Evolutionary conservation across 176 grass and related monocot genomes (phyloP), one percentile per base, ranked within the genome.

Genomic region (Musa troglodytarum): DNA sequence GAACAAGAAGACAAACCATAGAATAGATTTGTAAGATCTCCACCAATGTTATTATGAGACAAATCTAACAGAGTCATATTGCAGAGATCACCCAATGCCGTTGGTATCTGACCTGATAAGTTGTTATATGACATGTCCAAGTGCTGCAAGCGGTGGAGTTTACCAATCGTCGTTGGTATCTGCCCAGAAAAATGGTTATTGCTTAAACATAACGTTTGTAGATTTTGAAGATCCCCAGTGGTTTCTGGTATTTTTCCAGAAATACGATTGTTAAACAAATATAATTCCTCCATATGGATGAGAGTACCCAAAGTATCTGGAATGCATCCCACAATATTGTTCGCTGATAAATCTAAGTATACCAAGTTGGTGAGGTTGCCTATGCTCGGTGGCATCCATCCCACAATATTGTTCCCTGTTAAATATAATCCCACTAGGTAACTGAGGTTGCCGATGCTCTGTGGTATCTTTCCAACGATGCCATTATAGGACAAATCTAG

Each of bases 401-500:
- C 28, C 1, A 29, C 28, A 29, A 29, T 29, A 1, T 29, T 29
- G 28, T 29, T 29, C 1, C 2, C 1, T 29, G 28, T 2, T 2
- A 29, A 29, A 29, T 29, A 0, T 29, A 29, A 29, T 29, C 2
- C 28, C 28, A 29, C 1, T 29, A 29, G 28, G 28, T 29, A 2
- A 29, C 28, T 29, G 28, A 29, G 73, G 10, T 88, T 88, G 1
- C 86, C 75, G 2, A 88, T 29, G 19, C 73, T 75, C 55, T 58
- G 81, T 53, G 82, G 79, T 12, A 88, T 67, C 43, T 0, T 59
- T 20, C 82, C 82, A 53, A 0, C 0, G 17, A 79, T 19, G 29
- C 50, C 11, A 8, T 0, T 1, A 49, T 75, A 53, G 10, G 19
- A 1, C 65, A 85, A 78, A 6, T 74, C 21, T 29, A 84, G 75